Percentiles rank a stretch among this genome's conserved stretches.
These are phyloP conservation scores for Phylloboletellus chloephorus DNA, from an alignment of 1,284 basidiomycete genomes.

Conservation along the genomic window DNA sequence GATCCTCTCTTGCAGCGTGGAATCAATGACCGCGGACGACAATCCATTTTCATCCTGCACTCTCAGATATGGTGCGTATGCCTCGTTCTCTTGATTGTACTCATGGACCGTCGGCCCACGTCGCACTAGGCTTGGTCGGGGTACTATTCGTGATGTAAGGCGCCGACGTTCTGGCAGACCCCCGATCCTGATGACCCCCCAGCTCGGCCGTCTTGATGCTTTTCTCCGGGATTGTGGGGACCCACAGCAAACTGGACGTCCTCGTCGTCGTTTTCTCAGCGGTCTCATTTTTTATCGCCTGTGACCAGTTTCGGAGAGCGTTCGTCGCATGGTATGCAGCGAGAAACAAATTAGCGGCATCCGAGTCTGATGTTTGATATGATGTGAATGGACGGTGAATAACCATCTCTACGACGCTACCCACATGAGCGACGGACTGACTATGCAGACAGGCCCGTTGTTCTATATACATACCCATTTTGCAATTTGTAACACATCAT, in stretches of 20 bases:
- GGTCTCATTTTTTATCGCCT: conserved; percentile 19
- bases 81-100: background rate
- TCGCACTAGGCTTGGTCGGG: conserved; percentile 18
- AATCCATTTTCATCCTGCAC: background rate
- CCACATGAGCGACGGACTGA: background rate
- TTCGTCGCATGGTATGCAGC: conserved; percentile 16
- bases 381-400: conserved; percentile 1
- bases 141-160: conserved; percentile 23
- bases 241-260: conserved; percentile 19
- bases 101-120: background rate
- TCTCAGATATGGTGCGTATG: conserved; percentile 18
- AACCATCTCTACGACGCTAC: background rate
- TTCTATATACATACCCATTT: background rate
- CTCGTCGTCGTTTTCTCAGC: conserved; percentile 16
- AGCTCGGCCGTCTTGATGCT: conserved; percentile 24
- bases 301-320: conserved; percentile 24
- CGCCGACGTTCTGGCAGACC: background rate
- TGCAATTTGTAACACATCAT: background rate
- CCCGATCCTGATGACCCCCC: background rate
- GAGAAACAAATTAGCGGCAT: conserved; percentile 11
- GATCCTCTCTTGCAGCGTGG: background rate
- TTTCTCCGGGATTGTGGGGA: conserved; percentile 9
- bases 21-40: background rate
- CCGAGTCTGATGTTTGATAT: conserved; percentile 11
- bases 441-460: conserved; percentile 6